phyloP scores from a whole-genome alignment of 2,329 filamentous ascomycete species.

The Gaeumannomyces tritici region DNA sequence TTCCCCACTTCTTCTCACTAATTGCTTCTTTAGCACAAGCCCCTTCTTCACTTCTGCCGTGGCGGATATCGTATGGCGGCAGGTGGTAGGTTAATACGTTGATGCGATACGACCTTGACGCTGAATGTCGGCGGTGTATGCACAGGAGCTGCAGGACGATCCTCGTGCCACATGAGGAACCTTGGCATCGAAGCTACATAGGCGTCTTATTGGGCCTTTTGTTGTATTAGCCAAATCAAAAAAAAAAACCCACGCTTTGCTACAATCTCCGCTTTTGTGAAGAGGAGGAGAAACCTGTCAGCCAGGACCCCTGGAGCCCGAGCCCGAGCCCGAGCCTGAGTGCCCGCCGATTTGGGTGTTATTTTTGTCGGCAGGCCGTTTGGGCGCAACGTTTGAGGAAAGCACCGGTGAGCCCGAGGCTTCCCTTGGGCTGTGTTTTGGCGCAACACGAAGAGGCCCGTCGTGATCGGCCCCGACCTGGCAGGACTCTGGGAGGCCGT shows the following conservation, averaged over 20 bases:
- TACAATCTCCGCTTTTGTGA: not conserved
- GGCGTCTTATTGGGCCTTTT: not conserved
- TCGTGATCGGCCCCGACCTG: not conserved
- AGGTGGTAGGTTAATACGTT: not conserved
- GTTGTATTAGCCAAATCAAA: not conserved
- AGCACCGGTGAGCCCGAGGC: not conserved
- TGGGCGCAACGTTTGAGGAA: not conserved
- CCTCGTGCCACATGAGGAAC: not conserved
- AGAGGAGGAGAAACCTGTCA: not conserved
- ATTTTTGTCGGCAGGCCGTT: not conserved
- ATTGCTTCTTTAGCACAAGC: not conserved
- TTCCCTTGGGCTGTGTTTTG: not conserved
- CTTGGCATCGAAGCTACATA: not conserved
- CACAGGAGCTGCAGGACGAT: not conserved
- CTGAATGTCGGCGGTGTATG: not conserved
- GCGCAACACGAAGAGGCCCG: not conserved
- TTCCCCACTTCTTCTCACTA: too few relatives aligned
- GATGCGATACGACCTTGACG: not conserved
- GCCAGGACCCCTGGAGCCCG: too few relatives aligned
- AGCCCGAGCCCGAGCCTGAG: too few relatives aligned
- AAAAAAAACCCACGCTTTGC: not conserved
- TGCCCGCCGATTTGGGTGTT: not conserved
- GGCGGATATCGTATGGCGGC: not conserved
- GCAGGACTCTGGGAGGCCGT: not conserved
- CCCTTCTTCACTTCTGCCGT: not conserved